Conservation (phyloP, 1,284 basidiomycete genomes). For the Ustilago hordei region DNA sequence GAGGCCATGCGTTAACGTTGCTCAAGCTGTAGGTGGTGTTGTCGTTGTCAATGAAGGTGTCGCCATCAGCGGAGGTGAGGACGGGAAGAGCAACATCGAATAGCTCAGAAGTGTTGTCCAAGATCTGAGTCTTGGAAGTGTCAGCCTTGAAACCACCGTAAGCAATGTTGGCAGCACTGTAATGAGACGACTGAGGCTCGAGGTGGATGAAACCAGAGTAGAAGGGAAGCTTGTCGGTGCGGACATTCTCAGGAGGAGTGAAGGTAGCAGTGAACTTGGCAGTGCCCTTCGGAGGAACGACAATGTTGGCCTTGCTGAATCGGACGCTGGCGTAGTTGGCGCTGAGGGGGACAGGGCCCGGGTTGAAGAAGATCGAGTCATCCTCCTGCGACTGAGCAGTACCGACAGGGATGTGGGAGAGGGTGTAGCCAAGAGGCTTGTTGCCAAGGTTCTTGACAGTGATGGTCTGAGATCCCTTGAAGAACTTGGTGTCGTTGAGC, state of each 20-base stretch:
- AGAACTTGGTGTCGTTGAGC: conserved; percentile 77
- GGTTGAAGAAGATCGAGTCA: conserved; percentile 55
- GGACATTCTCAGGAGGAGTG: conserved; percentile 72
- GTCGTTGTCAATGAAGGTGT: conserved; percentile 39
- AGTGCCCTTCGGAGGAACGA: conserved; percentile 68
- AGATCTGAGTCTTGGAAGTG: conserved; percentile 37
- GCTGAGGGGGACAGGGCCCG: conserved; percentile 74
- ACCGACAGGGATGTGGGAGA: conserved; percentile 59
- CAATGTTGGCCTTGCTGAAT: conserved; percentile 70
- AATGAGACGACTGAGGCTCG: conserved; percentile 43
- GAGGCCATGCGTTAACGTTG: conserved; percentile 33
- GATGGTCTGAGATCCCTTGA: conserved; percentile 50
- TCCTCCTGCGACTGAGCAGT: conserved; percentile 66
- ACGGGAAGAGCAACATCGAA: conserved; percentile 49
- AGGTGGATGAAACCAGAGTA: conserved; percentile 76
- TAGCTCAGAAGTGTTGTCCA: conserved; percentile 52
- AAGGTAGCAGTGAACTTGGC: conserved; percentile 69
- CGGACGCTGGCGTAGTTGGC: conserved; percentile 71
- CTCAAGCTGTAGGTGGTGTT: conserved; percentile 40
- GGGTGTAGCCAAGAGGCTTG: conserved; percentile 52
- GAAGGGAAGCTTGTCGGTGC: conserved; percentile 74
- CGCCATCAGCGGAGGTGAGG: conserved; percentile 26
- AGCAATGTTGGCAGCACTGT: conserved; percentile 45
- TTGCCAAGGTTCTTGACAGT: conserved; percentile 58
- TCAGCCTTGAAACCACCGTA: conserved; percentile 51